These are phyloP conservation scores for Rhynchosporium agropyri DNA, from an alignment of 2,329 filamentous ascomycete genomes.

Conservation along the genomic window DNA sequence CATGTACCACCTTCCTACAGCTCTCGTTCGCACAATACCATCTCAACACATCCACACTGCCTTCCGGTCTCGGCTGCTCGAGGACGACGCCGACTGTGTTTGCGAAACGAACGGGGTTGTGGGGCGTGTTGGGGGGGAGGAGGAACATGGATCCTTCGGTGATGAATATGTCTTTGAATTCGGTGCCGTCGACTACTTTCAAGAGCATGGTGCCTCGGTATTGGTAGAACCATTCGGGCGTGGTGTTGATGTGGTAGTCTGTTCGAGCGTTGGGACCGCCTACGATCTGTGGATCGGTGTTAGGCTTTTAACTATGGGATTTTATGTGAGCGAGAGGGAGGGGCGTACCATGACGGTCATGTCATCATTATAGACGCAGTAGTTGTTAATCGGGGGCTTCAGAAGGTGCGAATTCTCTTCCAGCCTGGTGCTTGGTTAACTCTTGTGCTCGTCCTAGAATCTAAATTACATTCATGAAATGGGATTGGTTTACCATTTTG, in stretches of 20 bases:
- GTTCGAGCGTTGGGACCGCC: slow-evolving; percentile 94
- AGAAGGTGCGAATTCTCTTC: slow-evolving; percentile 83
- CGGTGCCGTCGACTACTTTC: slow-evolving; percentile 74
- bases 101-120: slow-evolving; percentile 92
- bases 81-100: slow-evolving; percentile 93
- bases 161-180: slow-evolving; percentile 84
- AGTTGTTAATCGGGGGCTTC: slow-evolving; percentile 93
- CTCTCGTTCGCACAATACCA: slow-evolving; percentile 75
- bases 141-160: slow-evolving; percentile 93
- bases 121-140: slow-evolving; percentile 89
- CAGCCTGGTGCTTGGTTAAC: slow-evolving; percentile 62
- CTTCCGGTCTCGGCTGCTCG: slow-evolving; percentile 77
- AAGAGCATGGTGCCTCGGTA: slow-evolving; percentile 91
- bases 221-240: slow-evolving; percentile 98
- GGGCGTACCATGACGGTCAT: slow-evolving; percentile 75
- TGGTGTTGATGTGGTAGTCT: slow-evolving; percentile 98
- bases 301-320: slow-evolving; percentile 10
- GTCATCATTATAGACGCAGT: slow-evolving; percentile 87
- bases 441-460: background rate
- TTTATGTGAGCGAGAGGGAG: background rate
- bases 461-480: too few relatives aligned
- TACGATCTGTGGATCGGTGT: slow-evolving; percentile 64
- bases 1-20: slow-evolving; percentile 76
- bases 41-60: slow-evolving; percentile 74
- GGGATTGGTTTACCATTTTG: slow-evolving; percentile 38